Base-by-base conservation (phyloP, 306 rosid species). In the Gastrolobium bilobum region DNA sequence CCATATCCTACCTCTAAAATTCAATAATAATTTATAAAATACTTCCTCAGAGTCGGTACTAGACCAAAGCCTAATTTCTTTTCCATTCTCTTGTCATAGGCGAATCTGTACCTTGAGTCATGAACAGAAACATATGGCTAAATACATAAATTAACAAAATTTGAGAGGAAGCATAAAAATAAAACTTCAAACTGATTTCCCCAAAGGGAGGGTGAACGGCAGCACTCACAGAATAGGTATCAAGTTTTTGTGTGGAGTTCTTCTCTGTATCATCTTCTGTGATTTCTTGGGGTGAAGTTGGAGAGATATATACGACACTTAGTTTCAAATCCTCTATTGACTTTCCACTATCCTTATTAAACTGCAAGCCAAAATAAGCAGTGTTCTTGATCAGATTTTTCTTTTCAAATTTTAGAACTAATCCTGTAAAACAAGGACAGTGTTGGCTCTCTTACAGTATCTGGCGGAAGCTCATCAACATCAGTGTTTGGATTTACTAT, bases 391-490 rank as follows among this genome's bases (percentile, higher is more conserved):
- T 69, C 65, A 86, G 44, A 9, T 7, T 26, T 33, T 9, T 11
- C 20, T 30, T 9, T 47, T 34, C 2, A 68, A 37, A 42, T 51
- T 13, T n/a, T 26, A 54, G 4, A 75, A 67, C 7, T 44, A 6
- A 63, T 33, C 4, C 14, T 31, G 31, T 56, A 14, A 78, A 68
- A 70, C 31, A 39, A 81, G 61, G 71, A 29, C 52, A 71, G 73
- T 87, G 57, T 75, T 20, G 64, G 64, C 26, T 20, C 26, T 76
- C 92, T 90, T 85, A 95, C 99, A 65, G 93, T 87, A 81, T 91
- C 93, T 54, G 84, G 70, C 3, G 90, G 90, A 83, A 93, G 99
- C 5, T 92, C 97, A 76, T 95, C 96, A 43, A 90, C 87, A 81
- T 87, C 97, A 62, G 88, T 85, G 85, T 90, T 81, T 34, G 90